Conservation (phyloP, 2,329 filamentous ascomycete species). For the Paecilomyces dactylethromorphus region DNA sequence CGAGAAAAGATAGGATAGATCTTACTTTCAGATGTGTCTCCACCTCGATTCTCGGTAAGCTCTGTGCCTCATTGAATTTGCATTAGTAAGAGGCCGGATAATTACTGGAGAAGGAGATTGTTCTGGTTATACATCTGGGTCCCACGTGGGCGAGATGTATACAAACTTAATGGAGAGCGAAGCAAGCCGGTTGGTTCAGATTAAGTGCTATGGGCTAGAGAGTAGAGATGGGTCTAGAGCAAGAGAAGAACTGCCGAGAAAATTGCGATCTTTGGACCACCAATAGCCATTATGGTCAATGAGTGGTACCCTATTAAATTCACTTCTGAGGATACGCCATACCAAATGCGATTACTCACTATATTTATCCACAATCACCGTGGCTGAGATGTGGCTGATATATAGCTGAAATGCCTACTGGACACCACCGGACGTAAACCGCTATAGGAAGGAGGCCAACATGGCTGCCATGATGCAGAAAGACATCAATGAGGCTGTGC, state of each 20-base stretch:
- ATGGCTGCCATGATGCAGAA: too few species aligned
- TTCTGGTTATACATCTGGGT: not conserved
- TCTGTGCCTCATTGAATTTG: too few species aligned
- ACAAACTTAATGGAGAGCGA: not conserved
- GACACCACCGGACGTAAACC: not conserved
- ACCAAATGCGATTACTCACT: not conserved
- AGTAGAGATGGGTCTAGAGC: not conserved
- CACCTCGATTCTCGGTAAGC: not conserved
- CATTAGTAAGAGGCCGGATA: too few species aligned
- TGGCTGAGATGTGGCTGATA: not conserved
- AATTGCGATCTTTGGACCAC: too few species aligned
- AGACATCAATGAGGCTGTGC: too few species aligned
- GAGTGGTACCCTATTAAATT: not conserved
- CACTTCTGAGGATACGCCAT: not conserved
- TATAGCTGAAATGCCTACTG: not conserved
- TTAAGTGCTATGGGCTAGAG: not conserved
- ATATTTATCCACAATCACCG: not conserved
- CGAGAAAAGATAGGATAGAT: too few species aligned
- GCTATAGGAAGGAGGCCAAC: too few species aligned
- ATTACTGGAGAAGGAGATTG: too few species aligned
- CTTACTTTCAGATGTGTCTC: not conserved
- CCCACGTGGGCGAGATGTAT: not conserved
- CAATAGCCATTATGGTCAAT: too few species aligned
- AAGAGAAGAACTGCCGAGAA: not conserved
- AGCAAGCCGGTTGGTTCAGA: not conserved